A percentile compares a stretch with the other conserved stretches of the same genome.
These are phyloP conservation scores for Exophiala alcalophila DNA, from an alignment of 2,329 filamentous ascomycete species.

Conservation along the genomic window DNA sequence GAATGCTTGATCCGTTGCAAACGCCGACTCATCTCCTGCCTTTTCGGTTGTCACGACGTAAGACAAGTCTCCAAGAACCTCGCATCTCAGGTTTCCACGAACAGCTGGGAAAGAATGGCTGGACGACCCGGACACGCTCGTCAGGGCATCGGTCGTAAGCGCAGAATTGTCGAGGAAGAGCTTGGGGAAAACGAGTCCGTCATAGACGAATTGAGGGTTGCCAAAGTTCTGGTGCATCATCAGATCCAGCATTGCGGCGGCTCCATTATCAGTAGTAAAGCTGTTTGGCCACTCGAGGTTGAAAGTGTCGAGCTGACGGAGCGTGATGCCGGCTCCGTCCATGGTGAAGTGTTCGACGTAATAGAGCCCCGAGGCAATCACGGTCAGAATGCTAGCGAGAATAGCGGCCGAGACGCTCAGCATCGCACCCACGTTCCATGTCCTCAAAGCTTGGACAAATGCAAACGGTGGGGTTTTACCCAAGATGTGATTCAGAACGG, in stretches of 20 bases:
- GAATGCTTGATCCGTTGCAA: conserved; percentile 23
- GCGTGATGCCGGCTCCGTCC: conserved; percentile 25
- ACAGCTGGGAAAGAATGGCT: conserved; percentile 18
- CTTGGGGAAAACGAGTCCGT: conserved; percentile 27
- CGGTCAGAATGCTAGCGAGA: conserved; percentile 29
- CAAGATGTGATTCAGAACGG: conserved; percentile 27
- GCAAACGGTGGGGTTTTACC: conserved; percentile 24
- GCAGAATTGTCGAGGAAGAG: conserved; percentile 22
- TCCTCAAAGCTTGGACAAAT: conserved; percentile 21
- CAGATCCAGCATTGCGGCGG: conserved; percentile 23
- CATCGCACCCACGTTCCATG: conserved; percentile 27
- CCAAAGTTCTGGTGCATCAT: conserved; percentile 27
- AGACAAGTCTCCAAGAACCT: conserved; percentile 14
- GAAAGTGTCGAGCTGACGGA: conserved; percentile 34
- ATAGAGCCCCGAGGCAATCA: conserved; percentile 35
- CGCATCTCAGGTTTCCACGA: conserved; percentile 25
- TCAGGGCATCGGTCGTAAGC: conserved; percentile 10
- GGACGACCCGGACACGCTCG: conserved; percentile 15
- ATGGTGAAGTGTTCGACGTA: conserved; percentile 30
- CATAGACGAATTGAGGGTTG: conserved; percentile 28
- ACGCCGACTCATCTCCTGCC: conserved; percentile 18
- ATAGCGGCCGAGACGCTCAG: conserved; percentile 29
- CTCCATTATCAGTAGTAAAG: conserved; percentile 26
- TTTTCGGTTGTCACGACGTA: conserved; percentile 19
- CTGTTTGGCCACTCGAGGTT: conserved; percentile 27